These are phyloP conservation scores for Delitschia confertaspora DNA, from an alignment of 495 filamentous ascomycete species.

Conservation along the genomic window DNA sequence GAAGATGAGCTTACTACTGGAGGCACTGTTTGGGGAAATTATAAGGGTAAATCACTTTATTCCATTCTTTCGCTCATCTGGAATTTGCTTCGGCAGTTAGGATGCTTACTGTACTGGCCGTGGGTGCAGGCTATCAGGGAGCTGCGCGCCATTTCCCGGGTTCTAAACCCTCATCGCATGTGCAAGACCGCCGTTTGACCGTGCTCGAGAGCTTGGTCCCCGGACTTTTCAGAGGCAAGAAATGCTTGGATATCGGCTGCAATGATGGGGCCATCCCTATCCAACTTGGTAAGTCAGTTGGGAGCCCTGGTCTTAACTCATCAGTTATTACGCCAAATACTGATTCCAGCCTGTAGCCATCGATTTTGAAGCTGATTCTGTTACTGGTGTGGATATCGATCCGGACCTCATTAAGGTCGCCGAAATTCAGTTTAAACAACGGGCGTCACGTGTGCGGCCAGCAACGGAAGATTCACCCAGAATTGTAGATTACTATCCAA, in stretches of 20 bases:
- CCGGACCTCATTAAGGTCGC: conserved; percentile 31
- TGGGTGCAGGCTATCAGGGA: conserved; percentile 17
- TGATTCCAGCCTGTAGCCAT: conserved; percentile 27
- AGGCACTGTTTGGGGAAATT: conserved; percentile 22
- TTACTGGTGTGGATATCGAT: conserved; percentile 37
- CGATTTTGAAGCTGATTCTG: conserved; percentile 30
- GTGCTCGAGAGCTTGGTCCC: conserved; percentile 26
- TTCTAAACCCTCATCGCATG: conserved; percentile 28
- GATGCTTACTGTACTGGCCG: conserved; percentile 10
- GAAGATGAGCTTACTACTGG: neutral
- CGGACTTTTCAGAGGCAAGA: conserved; percentile 28
- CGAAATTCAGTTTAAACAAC: conserved; percentile 31
- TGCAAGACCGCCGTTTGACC: conserved; percentile 34
- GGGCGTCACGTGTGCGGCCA: conserved; percentile 29
- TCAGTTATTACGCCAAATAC: conserved; percentile 27
- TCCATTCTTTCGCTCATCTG: conserved; percentile 15
- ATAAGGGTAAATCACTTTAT: conserved; percentile 13
- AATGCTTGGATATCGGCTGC: conserved; percentile 37
- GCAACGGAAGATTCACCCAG: conserved; percentile 6
- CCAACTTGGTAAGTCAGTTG: conserved; percentile 30
- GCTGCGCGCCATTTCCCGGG: conserved; percentile 18
- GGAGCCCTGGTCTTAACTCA: conserved; percentile 14
- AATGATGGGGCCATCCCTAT: conserved; percentile 34
- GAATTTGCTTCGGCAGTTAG: conserved; percentile 5
- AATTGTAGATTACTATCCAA: conserved; percentile 34